Base-by-base conservation (phyloP, 768 basidiomycete species). In the Tricholoma terreum region DNA sequence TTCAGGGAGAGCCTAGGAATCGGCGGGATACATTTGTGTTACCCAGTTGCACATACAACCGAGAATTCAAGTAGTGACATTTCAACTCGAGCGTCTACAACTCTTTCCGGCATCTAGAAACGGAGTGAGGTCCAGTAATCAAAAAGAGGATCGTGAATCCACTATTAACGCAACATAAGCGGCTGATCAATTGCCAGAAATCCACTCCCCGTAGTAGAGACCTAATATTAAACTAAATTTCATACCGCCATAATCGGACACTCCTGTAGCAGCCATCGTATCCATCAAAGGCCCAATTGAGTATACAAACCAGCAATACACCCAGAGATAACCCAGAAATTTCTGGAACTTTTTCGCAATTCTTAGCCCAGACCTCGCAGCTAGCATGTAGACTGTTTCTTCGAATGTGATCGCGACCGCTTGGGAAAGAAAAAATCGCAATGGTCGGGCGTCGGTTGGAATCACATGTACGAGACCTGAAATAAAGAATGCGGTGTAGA, bases 401-500 rank as follows among this genome's bases (percentile, higher is more conserved):
- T 79, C 77, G 27, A 70, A 42, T 11, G 69, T 71, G 34, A 79
- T 76, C 1, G 61, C 74, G 4, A 68, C 48, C 6, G 74, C 72
- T 50, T 74, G 73, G 3, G 54, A 49, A 17, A 70, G 27, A 55
- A 73, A 75, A 61, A 73, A 74, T 10, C 52, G 38, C 45, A 66
- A 17, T 10, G 62, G 56, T 1, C 62, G 45, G 11, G 58, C 34
- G 38, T 57, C 50, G 36, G 59, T 43, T 40, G 36, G 35, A 15
- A 12, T 10, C 19, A 33, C 9, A 48, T 79, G 77, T 19, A 76
- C 38, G 11, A 72, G 21, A 0, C 68, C 73, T 1, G 77, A 75
- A 3, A 76, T 51, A 12, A 66, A 30, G 64, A 77, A 77, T 0
- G 70, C 72, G 10, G 65, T 60, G 59, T 65, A 74, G 5, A 79